Evolutionary conservation across 495 filamentous ascomycete genomes (phyloP).

Genomic region (Podospora pseudopauciseta): DNA sequence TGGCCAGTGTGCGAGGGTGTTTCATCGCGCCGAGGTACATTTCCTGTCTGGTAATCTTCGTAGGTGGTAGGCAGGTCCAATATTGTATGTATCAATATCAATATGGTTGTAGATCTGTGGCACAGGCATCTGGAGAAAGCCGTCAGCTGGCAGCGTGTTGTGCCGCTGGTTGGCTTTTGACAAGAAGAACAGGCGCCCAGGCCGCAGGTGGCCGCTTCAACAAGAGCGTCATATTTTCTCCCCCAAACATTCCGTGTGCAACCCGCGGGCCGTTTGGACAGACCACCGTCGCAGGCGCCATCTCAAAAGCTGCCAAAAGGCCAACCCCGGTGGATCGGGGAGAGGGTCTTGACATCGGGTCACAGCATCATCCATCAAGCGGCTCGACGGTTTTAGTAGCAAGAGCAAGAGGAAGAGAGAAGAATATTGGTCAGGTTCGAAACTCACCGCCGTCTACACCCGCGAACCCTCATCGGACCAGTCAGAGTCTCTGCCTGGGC

Average conservation of each 20-base stretch:
- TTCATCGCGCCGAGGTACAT: not conserved
- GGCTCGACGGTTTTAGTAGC: constrained; percentile 6
- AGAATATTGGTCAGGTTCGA: not conserved
- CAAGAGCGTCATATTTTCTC: not conserved
- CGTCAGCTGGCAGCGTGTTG: not conserved
- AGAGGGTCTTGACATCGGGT: constrained; percentile 15
- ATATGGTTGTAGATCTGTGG: not conserved
- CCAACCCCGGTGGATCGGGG: constrained; percentile 8
- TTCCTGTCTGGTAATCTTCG: not conserved
- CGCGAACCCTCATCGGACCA: not conserved
- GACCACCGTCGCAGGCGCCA: constrained; percentile 5
- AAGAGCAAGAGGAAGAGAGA: not conserved
- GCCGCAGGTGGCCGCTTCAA: not conserved
- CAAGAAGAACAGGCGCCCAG: not conserved
- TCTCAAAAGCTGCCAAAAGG: not conserved
- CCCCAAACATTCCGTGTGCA: not conserved
- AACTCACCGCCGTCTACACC: constrained; percentile 1
- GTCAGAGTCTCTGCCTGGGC: not conserved
- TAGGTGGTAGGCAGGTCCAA: not conserved
- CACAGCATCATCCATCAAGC: constrained; percentile 17
- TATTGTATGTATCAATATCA: not conserved
- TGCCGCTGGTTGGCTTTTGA: not conserved
- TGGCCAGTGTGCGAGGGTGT: not conserved
- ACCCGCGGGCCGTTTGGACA: not conserved
- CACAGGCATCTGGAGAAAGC: not conserved